These are phyloP conservation scores for Xylariaceae sp. DNA, from an alignment of 2,329 filamentous ascomycete genomes.

Conservation along the genomic window DNA sequence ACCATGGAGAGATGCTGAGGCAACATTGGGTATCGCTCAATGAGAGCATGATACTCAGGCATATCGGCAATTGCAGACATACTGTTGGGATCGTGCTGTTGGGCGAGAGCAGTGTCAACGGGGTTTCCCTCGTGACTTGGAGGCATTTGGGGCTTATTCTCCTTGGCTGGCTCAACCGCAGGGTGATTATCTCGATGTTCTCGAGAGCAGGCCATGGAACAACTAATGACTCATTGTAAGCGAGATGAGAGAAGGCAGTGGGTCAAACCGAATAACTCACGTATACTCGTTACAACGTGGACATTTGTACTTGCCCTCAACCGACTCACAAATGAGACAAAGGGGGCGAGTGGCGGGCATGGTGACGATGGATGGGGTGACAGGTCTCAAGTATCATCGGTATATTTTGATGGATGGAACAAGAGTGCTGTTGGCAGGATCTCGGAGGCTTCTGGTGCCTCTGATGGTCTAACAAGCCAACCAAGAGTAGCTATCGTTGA, in stretches of 20 bases:
- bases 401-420: too few relatives aligned
- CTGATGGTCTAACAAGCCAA: too few relatives aligned
- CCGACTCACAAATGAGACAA: constrained; percentile 50
- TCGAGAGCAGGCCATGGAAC: constrained; percentile 55
- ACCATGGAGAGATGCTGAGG: constrained; percentile 23
- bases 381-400: too few relatives aligned
- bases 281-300: constrained; percentile 54
- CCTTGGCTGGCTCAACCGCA: constrained; percentile 23
- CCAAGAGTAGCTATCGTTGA: too few relatives aligned
- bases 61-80: constrained; percentile 22
- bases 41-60: constrained; percentile 24
- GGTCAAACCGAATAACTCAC: constrained; percentile 35
- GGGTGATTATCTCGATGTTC: constrained; percentile 47
- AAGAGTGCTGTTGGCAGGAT: too few relatives aligned
- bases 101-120: neutral
- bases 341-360: constrained; percentile 22
- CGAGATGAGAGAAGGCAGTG: neutral
- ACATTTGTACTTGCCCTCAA: constrained; percentile 58
- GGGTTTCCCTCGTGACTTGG: neutral
- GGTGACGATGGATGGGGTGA: neutral
- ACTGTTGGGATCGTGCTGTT: constrained; percentile 2
- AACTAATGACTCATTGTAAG: constrained; percentile 34
- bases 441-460: too few relatives aligned
- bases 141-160: neutral
- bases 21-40: constrained; percentile 24